Conservation (phyloP, 2,329 filamentous ascomycete species). For the Ophiostoma australiae region DNA sequence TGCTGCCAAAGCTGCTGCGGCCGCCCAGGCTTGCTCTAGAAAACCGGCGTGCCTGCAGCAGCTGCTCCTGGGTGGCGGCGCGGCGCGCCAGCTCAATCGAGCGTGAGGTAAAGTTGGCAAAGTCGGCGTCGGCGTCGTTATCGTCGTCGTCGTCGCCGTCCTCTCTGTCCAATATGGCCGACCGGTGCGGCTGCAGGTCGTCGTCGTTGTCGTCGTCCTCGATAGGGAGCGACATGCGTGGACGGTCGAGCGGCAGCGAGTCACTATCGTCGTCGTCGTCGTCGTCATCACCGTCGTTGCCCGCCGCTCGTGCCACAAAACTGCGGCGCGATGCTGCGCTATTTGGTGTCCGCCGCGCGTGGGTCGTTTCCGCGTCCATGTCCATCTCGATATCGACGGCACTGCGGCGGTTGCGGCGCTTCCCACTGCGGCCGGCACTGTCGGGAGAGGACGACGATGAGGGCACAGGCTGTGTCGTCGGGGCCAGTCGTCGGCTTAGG, state of each 20-base stretch:
- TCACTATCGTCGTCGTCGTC: slow-evolving; percentile 49
- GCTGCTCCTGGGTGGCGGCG: slow-evolving; percentile 41
- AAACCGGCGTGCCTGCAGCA: slow-evolving; percentile 39
- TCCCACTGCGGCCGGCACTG: neutral
- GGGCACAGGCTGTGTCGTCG: slow-evolving; percentile 41
- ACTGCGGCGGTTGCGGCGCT: slow-evolving; percentile 18
- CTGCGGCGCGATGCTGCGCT: neutral
- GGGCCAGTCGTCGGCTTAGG: slow-evolving; percentile 52
- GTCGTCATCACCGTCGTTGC: neutral
- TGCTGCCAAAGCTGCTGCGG: slow-evolving; percentile 50
- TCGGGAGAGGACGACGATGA: slow-evolving; percentile 44
- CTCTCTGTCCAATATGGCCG: slow-evolving; percentile 50
- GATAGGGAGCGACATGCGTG: slow-evolving; percentile 53
- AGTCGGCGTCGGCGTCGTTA: slow-evolving; percentile 39
- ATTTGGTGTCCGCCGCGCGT: slow-evolving; percentile 11
- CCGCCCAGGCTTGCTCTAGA: slow-evolving; percentile 52
- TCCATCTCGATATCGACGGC: slow-evolving; percentile 19
- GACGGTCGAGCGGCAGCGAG: slow-evolving; percentile 46
- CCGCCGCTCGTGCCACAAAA: neutral
- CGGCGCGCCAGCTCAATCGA: slow-evolving; percentile 58
- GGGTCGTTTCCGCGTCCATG: slow-evolving; percentile 13
- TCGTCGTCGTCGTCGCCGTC: slow-evolving; percentile 41
- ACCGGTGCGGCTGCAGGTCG: slow-evolving; percentile 49
- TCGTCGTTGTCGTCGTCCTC: slow-evolving; percentile 46
- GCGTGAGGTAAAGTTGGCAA: slow-evolving; percentile 48